Conservation (phyloP, 2,329 filamentous ascomycete genomes). For the Sclerotinia subarctica region DNA sequence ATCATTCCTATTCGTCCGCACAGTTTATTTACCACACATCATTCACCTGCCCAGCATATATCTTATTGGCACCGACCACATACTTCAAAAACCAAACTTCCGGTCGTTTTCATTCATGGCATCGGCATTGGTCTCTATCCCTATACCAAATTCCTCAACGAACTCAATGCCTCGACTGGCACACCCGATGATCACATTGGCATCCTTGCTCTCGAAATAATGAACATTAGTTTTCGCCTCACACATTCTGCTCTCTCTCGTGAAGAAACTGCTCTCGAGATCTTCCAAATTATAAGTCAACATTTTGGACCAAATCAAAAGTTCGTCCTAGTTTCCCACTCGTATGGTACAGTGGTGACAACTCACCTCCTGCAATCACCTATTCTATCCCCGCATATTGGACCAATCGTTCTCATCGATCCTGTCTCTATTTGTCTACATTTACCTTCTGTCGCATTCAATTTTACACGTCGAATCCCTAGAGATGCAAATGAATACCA, state of each 20-base stretch:
- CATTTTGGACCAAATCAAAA: conserved; percentile 47
- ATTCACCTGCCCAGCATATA: conserved; percentile 47
- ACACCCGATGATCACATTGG: conserved; percentile 50
- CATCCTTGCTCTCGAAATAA: conserved; percentile 56
- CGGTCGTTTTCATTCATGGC: conserved; percentile 61
- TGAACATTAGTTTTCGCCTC: conserved; percentile 57
- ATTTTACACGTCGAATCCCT: conserved; percentile 50
- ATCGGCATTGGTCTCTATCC: conserved; percentile 59
- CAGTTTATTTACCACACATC: conserved; percentile 45
- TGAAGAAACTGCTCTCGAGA: conserved; percentile 50
- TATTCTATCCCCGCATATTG: conserved; percentile 44
- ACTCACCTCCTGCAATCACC: conserved; percentile 52
- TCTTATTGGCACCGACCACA: conserved; percentile 61
- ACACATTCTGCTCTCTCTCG: conserved; percentile 48
- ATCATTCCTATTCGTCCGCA: conserved; percentile 55
- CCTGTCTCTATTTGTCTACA: conserved; percentile 59
- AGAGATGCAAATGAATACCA: conserved; percentile 54
- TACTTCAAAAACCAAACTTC: conserved; percentile 53
- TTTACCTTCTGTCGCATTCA: conserved; percentile 61
- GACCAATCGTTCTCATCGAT: conserved; percentile 54
- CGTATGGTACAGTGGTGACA: conserved; percentile 53
- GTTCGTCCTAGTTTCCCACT: conserved; percentile 53
- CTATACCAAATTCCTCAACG: conserved; percentile 52
- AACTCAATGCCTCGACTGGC: conserved; percentile 45
- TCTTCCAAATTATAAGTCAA: conserved; percentile 49